Evolutionary conservation across 768 basidiomycete species (phyloP), one percentile per base, ranked within the genome.

Genomic region (Dacryopinax spathularia): DNA sequence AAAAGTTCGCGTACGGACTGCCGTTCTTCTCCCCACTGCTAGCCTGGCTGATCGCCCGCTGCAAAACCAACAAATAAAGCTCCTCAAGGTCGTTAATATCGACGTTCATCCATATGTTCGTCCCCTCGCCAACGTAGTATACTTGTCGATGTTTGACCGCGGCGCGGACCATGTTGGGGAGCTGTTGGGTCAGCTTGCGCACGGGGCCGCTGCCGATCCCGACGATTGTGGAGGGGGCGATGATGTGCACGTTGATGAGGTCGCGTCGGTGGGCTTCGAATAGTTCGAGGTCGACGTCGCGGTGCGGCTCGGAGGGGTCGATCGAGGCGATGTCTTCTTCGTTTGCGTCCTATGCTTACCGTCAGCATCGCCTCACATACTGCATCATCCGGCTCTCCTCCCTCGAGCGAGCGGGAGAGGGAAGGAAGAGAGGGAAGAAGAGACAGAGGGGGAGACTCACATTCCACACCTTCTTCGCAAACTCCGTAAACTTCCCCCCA

Each of bases 161-260:
- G 1, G 48, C 34, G 25, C 62, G 64, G 20, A 70, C 64, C 31
- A 67, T 44, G 12, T 29, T 60, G 29, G 70, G 70, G 33, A 71
- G 60, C 60, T 71, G 70, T 43, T 66, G 66, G 18, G 70, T 68
- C 4, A 72, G 63, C 59, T 48, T 64, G 62, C 66, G 67, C 16
- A 64, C 68, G 33, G 70, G 70, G 7, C 70, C 69, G 20, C 41
- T 29, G n/a, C 69, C 69, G 4, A 35, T 65, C n/a, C 69, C 70
- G 41, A 70, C 71, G 22, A 72, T 70, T 10, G 66, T 71, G 6
- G 69, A 69, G 10, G 71, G 71, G 1, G 71, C 71, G 34, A 72
- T 70, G 48, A 72, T 69, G 62, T 72, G 71, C 5, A 66, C 63
- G 43, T 63, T 66, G 29, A 67, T 61, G 18, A 68, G 56, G 16